Conservation (phyloP, 257 asterid species). For the Solanum chmielewskii region DNA sequence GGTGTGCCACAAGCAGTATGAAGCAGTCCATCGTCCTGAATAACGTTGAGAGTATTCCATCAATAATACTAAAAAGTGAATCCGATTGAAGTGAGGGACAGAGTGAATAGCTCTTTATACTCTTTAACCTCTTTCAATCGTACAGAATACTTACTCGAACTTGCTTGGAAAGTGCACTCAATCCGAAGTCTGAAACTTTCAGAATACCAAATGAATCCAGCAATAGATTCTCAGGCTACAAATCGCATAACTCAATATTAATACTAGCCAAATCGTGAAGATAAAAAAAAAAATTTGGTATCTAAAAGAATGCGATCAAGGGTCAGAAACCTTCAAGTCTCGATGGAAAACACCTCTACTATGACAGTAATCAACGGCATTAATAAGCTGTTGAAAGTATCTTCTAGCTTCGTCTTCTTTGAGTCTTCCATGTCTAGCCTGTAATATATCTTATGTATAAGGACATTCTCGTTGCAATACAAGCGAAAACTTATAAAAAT, state of each 20-base stretch:
- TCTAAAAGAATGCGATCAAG: background rate
- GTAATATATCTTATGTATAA: background rate
- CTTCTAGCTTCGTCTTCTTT: conserved; percentile 57
- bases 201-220: conserved; percentile 52
- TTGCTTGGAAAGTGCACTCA: conserved; percentile 73
- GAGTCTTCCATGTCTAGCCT: conserved; percentile 69
- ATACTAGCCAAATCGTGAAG: background rate
- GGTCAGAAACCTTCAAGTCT: conserved; percentile 55
- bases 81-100: background rate
- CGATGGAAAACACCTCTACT: conserved; percentile 80
- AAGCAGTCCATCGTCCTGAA: conserved; percentile 69
- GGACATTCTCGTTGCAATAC: background rate
- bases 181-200: conserved; percentile 76
- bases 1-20: conserved; percentile 90
- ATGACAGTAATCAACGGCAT: conserved; percentile 89
- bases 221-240: conserved; percentile 85
- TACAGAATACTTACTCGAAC: conserved; percentile 39
- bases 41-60: background rate
- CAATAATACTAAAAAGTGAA: conserved; percentile 1
- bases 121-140: background rate
- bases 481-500: background rate
- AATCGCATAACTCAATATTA: background rate
- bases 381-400: conserved; percentile 73
- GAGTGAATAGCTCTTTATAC: background rate
- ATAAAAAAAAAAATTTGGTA: background rate